A percentile compares a stretch with the other conserved stretches of the same genome.
These are phyloP conservation scores for Nicotiana benthamiana DNA, from an alignment of 257 asterid species.

Conservation along the genomic window DNA sequence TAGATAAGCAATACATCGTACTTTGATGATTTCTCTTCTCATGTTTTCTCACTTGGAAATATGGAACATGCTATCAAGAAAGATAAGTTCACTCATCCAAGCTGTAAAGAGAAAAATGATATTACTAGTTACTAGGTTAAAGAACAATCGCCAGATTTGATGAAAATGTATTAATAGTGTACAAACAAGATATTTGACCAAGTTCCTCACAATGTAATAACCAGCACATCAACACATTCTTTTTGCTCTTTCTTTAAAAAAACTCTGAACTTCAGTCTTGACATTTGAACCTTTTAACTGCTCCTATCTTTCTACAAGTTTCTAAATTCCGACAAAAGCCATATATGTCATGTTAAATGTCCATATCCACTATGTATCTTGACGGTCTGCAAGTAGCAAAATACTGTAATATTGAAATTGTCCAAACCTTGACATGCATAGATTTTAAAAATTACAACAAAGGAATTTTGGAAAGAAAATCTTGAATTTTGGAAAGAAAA, in stretches of 20 bases:
- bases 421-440: background rate
- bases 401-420: background rate
- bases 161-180: background rate
- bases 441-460: background rate
- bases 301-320: background rate
- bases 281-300: background rate
- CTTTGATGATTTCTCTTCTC: background rate
- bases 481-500: too few relatives aligned
- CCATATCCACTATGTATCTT: background rate
- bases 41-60: background rate
- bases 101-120: background rate
- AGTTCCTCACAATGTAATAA: too few relatives aligned
- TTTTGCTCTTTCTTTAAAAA: background rate
- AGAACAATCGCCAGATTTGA: background rate
- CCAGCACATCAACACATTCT: background rate
- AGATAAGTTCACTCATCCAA: background rate
- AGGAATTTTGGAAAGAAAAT: background rate
- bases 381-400: background rate
- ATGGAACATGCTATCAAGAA: background rate
- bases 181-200: constrained; percentile 2
- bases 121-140: background rate
- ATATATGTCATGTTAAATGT: background rate
- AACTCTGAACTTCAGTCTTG: background rate
- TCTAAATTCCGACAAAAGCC: background rate
- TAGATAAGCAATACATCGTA: background rate